These are phyloP conservation scores for Jaltomata sinuosa DNA, from an alignment of 257 asterid genomes.

Conservation along the genomic window DNA sequence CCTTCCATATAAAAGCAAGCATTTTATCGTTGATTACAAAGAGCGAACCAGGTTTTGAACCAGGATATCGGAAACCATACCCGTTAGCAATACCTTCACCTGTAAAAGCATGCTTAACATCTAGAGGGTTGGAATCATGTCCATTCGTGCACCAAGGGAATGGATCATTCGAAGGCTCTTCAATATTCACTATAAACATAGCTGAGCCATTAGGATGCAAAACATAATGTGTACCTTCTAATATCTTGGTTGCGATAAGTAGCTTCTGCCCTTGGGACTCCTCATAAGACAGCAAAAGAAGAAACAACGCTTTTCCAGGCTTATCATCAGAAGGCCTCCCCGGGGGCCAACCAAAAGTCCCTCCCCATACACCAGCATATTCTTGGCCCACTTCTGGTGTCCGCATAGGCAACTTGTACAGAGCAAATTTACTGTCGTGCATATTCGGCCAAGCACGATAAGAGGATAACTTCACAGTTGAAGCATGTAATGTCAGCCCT, in stretches of 20 bases:
- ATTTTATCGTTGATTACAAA: constrained; percentile 56
- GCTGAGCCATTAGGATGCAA: constrained; percentile 92
- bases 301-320: constrained; percentile 73
- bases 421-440: constrained; percentile 79
- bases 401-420: constrained; percentile 62
- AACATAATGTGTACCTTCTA: constrained; percentile 82
- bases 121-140: constrained; percentile 25
- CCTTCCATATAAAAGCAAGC: constrained; percentile 78
- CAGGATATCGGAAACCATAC: constrained; percentile 88
- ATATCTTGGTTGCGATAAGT: constrained; percentile 70
- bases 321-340: constrained; percentile 62
- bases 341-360: constrained; percentile 91
- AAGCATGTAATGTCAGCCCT: constrained; percentile 54
- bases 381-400: constrained; percentile 43
- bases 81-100: constrained; percentile 93
- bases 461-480: constrained; percentile 58
- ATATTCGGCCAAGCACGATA: constrained; percentile 87
- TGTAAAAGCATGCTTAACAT: constrained; percentile 42
- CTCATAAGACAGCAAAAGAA: constrained; percentile 69
- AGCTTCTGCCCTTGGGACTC: constrained; percentile 52
- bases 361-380: constrained; percentile 84
- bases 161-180: constrained; percentile 48
- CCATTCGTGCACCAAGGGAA: constrained; percentile 69
- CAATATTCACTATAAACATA: constrained; percentile 62
- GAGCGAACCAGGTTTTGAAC: constrained; percentile 85